phyloP scores from a whole-genome alignment of 2,329 filamentous ascomycete genomes.

The Thelonectria blattea region DNA sequence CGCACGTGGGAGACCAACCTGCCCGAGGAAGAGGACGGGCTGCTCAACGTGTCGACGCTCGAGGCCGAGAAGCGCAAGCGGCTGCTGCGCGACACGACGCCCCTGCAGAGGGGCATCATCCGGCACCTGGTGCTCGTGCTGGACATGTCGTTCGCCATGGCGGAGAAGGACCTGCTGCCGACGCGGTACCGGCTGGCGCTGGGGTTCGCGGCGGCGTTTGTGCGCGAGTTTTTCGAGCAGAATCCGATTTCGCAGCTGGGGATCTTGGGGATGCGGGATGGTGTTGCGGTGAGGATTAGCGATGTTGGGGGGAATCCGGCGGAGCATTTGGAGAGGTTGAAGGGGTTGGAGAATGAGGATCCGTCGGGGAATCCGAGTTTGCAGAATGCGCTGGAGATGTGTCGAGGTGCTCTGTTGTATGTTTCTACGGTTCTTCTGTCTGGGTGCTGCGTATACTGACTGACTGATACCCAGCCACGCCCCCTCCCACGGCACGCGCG shows the following conservation, averaged over 20 bases:
- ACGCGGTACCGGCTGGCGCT: slow-evolving; percentile 84
- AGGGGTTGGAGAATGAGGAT: slow-evolving; percentile 68
- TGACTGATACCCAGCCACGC: slow-evolving; percentile 67
- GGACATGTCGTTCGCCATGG: slow-evolving; percentile 92
- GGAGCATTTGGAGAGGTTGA: slow-evolving; percentile 81
- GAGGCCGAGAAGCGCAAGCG: slow-evolving; percentile 84
- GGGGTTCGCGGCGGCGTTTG: slow-evolving; percentile 84
- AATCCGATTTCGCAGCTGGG: slow-evolving; percentile 97
- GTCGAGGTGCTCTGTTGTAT: slow-evolving; percentile 85
- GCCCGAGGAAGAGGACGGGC: slow-evolving; percentile 74
- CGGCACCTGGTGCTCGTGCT: slow-evolving; percentile 91
- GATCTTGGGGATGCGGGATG: slow-evolving; percentile 91
- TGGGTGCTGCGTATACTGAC: slow-evolving; percentile 19
- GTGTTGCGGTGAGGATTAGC: slow-evolving; percentile 82
- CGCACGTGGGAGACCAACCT: slow-evolving; percentile 76
- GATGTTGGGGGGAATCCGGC: slow-evolving; percentile 91
- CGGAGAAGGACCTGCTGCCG: slow-evolving; percentile 91
- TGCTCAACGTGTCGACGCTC: slow-evolving; percentile 76
- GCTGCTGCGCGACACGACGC: slow-evolving; percentile 90
- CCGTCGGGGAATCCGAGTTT: slow-evolving; percentile 79
- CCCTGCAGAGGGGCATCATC: slow-evolving; percentile 95
- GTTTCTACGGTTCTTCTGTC: neutral
- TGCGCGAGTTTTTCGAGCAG: slow-evolving; percentile 95
- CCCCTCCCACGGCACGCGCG: slow-evolving; percentile 89
- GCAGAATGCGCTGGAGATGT: slow-evolving; percentile 97